Evolutionary conservation across 306 rosid species (phyloP), one percentile per base, ranked within the genome.

Genomic region (Delonix regia): DNA sequence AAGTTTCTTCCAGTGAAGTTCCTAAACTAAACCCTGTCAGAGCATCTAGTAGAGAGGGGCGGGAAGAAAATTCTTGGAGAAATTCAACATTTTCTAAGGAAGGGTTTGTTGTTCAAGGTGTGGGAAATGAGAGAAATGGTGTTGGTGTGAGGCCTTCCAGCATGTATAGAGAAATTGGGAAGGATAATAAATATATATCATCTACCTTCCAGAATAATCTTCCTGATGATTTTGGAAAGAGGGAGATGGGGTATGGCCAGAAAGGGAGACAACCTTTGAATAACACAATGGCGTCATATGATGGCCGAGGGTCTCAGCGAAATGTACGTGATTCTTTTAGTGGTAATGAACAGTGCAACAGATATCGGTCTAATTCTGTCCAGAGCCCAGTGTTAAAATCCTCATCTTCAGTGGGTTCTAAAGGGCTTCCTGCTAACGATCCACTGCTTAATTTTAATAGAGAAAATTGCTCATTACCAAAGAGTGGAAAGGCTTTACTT

Each of bases 361-460:
- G 91, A 80, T 85, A 77, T 75, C 87, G 93, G 73, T 83, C 82
- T n/a, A 88, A 81, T 81, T 82, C 87, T 71, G 52, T 73, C 19
- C 94, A 78, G 77, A 81, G 78, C 79, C 85, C 86, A 3, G 81
- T 77, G 61, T 73, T 86, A 0, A 92, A 88, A 62, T 81, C 87
- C 10, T 84, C 94, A 42, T 90, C 88, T 88, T 78, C 89, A 2
- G 25, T 79, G 19, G 91, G 94, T 75, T 88, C 83, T 77, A 90
- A 87, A 80, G 94, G 91, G 34, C 88, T 83, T 75, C 79, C 89
- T 75, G 82, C 89, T 24, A 84, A 86, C 80, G 99, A 92, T 76
- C 95, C 94, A 2, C 81, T 89, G 69, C 95, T 90, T 59, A 94
- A 90, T 87, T 94, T 95, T 79, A 92, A 97, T 60, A 90, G 91